phyloP scores from a whole-genome alignment of 1,139 yeast genomes.

The Geotrichum histeridarum region DNA sequence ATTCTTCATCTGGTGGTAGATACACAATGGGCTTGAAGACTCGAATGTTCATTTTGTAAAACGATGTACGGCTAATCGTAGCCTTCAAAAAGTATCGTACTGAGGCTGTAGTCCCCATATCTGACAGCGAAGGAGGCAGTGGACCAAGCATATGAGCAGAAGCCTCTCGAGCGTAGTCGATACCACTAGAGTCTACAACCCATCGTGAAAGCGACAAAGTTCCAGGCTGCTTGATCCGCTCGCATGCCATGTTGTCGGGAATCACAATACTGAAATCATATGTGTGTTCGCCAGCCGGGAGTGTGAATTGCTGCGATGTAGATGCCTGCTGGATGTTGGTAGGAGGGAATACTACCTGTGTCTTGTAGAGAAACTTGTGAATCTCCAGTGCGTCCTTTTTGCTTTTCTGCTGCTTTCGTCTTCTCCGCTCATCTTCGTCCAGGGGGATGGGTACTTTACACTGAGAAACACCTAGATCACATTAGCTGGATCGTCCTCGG shows the following conservation, averaged over 20 bases:
- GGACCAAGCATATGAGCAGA: constrained; percentile 42
- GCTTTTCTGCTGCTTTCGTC: constrained; percentile 17
- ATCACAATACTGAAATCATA: constrained; percentile 55
- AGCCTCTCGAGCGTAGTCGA: constrained; percentile 30
- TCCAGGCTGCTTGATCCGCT: constrained; percentile 30
- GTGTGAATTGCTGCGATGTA: constrained; percentile 50
- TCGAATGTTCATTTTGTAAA: constrained; percentile 47
- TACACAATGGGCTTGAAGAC: constrained; percentile 48
- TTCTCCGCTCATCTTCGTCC: constrained; percentile 17
- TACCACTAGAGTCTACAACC: constrained; percentile 37
- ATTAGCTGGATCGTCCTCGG: neutral
- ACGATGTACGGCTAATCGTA: constrained; percentile 50
- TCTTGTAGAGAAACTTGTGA: constrained; percentile 55
- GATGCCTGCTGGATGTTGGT: constrained; percentile 48
- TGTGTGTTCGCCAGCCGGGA: constrained; percentile 54
- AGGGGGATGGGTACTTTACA: constrained; percentile 18
- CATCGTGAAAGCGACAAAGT: constrained; percentile 35
- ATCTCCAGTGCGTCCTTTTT: constrained; percentile 38
- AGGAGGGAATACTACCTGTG: constrained; percentile 58
- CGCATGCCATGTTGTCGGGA: constrained; percentile 51
- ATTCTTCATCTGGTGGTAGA: constrained; percentile 46
- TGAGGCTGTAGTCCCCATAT: constrained; percentile 45
- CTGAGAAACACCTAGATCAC: constrained; percentile 14
- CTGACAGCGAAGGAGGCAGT: constrained; percentile 56
- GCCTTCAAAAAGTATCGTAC: constrained; percentile 51